A percentile compares a stretch with the other conserved stretches of the same genome.
phyloP scores from a whole-genome alignment of 192 early-diverging fungal genomes.

The Backusella australiensis region DNA sequence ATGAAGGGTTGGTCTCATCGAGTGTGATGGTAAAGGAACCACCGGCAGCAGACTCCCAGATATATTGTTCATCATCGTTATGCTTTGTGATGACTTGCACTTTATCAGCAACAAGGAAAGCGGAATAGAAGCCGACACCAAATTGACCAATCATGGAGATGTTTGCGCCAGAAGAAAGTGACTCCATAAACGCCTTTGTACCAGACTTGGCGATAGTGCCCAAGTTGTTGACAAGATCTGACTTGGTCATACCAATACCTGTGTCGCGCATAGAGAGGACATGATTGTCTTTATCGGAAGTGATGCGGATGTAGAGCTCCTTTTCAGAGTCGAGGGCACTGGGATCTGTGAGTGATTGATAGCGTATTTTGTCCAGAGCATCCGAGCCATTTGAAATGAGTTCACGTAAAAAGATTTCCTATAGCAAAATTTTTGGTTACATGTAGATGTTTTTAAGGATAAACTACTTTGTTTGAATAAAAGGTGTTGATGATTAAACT shows the following conservation, averaged over 20 bases:
- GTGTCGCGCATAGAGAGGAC: slow-evolving; percentile 81
- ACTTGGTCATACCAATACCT: slow-evolving; percentile 94
- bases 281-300: slow-evolving; percentile 80
- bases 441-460: slow-evolving; percentile 58
- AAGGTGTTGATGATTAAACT: slow-evolving; percentile 99
- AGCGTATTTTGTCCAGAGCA: slow-evolving; percentile 93
- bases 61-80: slow-evolving; percentile 95
- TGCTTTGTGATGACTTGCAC: slow-evolving; percentile 95
- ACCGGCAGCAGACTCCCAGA: slow-evolving; percentile 90
- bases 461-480: slow-evolving; percentile 88
- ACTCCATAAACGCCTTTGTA: slow-evolving; percentile 99
- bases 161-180: slow-evolving; percentile 89
- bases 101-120: slow-evolving; percentile 97
- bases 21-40: slow-evolving; percentile 90
- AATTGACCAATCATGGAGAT: slow-evolving; percentile 99
- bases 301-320: slow-evolving; percentile 94
- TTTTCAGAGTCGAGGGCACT: slow-evolving; percentile 90
- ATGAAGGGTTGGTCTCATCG: slow-evolving; percentile 81
- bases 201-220: slow-evolving; percentile 99
- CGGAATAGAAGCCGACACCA: slow-evolving; percentile 99
- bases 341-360: slow-evolving; percentile 92
- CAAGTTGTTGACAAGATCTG: slow-evolving; percentile 93
- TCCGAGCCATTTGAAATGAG: slow-evolving; percentile 85
- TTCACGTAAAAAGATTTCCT: slow-evolving; percentile 94
- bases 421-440: slow-evolving; percentile 42